phyloP scores from a whole-genome alignment of 257 asterid genomes.

The Marsdenia floribunda region DNA sequence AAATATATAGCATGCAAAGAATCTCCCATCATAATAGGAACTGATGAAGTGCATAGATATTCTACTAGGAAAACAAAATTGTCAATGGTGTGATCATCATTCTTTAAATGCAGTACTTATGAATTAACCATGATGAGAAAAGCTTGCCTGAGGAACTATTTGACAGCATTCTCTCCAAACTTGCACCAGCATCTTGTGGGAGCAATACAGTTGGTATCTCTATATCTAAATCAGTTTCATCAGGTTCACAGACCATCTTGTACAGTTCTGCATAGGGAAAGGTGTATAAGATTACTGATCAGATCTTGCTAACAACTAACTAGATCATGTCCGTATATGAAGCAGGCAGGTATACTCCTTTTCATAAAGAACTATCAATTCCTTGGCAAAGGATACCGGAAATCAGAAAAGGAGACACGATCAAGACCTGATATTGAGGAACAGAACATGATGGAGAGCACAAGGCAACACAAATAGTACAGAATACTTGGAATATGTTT shows the following conservation, averaged over 20 bases:
- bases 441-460: not conserved
- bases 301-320: not conserved
- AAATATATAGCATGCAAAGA: not conserved
- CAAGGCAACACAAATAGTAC: not conserved
- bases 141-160: slow-evolving; percentile 74
- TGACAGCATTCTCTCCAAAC: slow-evolving; percentile 53
- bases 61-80: slow-evolving; percentile 5
- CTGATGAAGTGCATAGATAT: not conserved
- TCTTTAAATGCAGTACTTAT: slow-evolving; percentile 4
- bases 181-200: slow-evolving; percentile 81
- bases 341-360: not conserved
- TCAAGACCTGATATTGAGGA: not conserved
- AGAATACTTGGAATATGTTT: not conserved
- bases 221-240: slow-evolving; percentile 81
- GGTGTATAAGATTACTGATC: not conserved
- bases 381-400: not conserved
- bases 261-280: slow-evolving; percentile 63
- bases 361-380: not conserved
- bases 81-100: not conserved
- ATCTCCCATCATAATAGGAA: not conserved
- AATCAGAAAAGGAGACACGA: not conserved
- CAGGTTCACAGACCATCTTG: slow-evolving; percentile 95
- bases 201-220: slow-evolving; percentile 80
- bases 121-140: not conserved
- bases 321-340: not conserved